Conservation (phyloP, 2,329 filamentous ascomycete species). For the Gaeumannomyces tritici region DNA sequence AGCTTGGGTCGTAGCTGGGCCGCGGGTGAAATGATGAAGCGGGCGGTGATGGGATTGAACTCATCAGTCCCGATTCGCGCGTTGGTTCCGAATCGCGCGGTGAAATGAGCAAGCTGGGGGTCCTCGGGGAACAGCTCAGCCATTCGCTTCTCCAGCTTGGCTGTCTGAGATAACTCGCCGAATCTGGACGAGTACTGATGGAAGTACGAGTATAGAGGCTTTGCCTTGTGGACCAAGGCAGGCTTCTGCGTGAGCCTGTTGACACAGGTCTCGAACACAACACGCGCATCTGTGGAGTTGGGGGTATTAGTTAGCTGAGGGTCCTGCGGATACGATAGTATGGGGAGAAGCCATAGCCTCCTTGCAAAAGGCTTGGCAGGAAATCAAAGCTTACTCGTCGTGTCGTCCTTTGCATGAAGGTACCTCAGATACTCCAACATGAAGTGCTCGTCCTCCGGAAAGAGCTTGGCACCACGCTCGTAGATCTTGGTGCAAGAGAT, state of each 20-base stretch:
- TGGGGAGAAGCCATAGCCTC: too few relatives aligned
- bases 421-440: slow-evolving; percentile 95
- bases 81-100: slow-evolving; percentile 63
- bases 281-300: slow-evolving; percentile 63
- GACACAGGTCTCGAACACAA: slow-evolving; percentile 92
- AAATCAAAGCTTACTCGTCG: slow-evolving; percentile 61
- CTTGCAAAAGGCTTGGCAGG: background rate
- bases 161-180: slow-evolving; percentile 83
- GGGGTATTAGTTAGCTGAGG: slow-evolving; percentile 9
- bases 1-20: slow-evolving; percentile 64
- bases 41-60: slow-evolving; percentile 77
- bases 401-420: slow-evolving; percentile 82
- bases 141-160: slow-evolving; percentile 88
- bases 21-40: slow-evolving; percentile 71
- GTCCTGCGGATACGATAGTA: background rate
- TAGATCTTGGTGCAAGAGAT: slow-evolving; percentile 90
- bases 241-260: slow-evolving; percentile 71
- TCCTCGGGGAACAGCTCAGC: slow-evolving; percentile 87
- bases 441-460: slow-evolving; percentile 88
- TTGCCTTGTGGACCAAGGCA: slow-evolving; percentile 64
- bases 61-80: slow-evolving; percentile 62
- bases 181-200: slow-evolving; percentile 93
- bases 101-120: slow-evolving; percentile 65
- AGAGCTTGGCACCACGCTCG: slow-evolving; percentile 85
- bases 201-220: slow-evolving; percentile 81